Percentiles rank a stretch among this genome's conserved stretches.
Conservation (phyloP, 768 basidiomycete species). For the Coprinellus micaceus region DNA sequence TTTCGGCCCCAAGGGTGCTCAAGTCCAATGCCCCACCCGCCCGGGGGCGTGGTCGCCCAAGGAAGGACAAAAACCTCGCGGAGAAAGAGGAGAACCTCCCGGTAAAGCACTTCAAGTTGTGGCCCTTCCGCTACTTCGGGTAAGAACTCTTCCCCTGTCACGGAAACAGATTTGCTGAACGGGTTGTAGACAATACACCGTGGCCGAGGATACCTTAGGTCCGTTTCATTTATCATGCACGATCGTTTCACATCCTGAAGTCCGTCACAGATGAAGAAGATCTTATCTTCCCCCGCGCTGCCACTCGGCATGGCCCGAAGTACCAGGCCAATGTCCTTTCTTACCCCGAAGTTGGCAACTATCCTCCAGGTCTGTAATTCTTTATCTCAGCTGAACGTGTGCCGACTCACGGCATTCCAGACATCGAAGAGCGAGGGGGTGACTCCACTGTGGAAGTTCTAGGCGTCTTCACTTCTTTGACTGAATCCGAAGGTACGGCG, state of each 20-base stretch:
- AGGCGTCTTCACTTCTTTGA: slow-evolving; percentile 60
- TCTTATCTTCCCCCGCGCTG: slow-evolving; percentile 90
- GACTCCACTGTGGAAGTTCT: slow-evolving; percentile 73
- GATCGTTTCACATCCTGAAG: slow-evolving; percentile 15
- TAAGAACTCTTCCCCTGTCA: slow-evolving; percentile 35
- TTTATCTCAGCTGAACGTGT: not conserved
- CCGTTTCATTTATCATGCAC: slow-evolving; percentile 18
- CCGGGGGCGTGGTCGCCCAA: slow-evolving; percentile 69
- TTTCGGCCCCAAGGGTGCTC: slow-evolving; percentile 42
- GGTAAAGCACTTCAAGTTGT: slow-evolving; percentile 85
- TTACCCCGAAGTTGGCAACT: slow-evolving; percentile 38
- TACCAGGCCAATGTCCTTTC: slow-evolving; percentile 68
- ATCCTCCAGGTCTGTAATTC: slow-evolving; percentile 34
- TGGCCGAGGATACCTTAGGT: slow-evolving; percentile 91
- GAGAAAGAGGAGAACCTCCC: slow-evolving; percentile 75
- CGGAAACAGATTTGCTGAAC: slow-evolving; percentile 13
- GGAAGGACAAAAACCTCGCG: slow-evolving; percentile 68
- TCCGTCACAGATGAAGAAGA: slow-evolving; percentile 80
- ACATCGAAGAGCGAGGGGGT: slow-evolving; percentile 62
- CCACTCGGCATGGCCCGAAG: slow-evolving; percentile 85
- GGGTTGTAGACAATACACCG: slow-evolving; percentile 69
- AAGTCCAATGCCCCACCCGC: slow-evolving; percentile 73
- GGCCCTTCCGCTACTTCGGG: slow-evolving; percentile 98
- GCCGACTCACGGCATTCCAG: slow-evolving; percentile 26
- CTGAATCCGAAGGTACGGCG: slow-evolving; percentile 62